phyloP scores from a whole-genome alignment of 2,329 filamentous ascomycete genomes.

The Fusarium goolgardi region DNA sequence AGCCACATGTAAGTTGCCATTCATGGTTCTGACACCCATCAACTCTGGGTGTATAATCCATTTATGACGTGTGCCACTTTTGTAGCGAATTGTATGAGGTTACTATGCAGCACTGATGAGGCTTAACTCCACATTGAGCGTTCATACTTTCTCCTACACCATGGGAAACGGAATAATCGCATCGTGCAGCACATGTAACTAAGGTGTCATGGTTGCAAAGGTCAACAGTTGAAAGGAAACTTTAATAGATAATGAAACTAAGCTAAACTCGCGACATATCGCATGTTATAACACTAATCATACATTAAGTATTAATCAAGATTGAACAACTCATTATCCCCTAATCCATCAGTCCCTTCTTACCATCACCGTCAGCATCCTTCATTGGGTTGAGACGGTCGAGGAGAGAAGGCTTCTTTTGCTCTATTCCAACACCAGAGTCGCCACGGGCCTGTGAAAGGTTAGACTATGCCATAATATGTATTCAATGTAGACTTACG shows the following conservation, averaged over 20 bases:
- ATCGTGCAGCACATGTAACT: neutral
- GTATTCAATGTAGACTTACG: neutral
- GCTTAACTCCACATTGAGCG: accelerated
- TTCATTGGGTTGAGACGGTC: slow-evolving; percentile 41
- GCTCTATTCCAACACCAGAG: slow-evolving; percentile 23
- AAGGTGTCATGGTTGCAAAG: neutral
- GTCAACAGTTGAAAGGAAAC: too few species aligned
- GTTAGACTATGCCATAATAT: neutral
- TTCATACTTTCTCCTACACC: neutral
- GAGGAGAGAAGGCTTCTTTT: slow-evolving; percentile 39
- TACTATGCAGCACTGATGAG: neutral
- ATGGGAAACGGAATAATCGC: too few species aligned
- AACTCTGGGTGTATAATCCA: neutral
- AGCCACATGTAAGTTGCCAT: too few species aligned
- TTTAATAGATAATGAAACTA: neutral
- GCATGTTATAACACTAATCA: slow-evolving; percentile 14
- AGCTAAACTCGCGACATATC: slow-evolving; percentile 4
- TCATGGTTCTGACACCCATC: too few species aligned
- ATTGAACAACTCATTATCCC: neutral
- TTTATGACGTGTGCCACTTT: neutral
- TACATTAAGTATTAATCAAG: slow-evolving; percentile 11
- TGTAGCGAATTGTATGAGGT: neutral
- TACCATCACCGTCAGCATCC: slow-evolving; percentile 42
- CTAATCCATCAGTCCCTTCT: slow-evolving; percentile 41
- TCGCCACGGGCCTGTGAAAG: slow-evolving; percentile 15